Evolutionary conservation across 768 basidiomycete genomes (phyloP), one percentile per base, ranked within the genome.

Genomic region (Psilocybe sp.): DNA sequence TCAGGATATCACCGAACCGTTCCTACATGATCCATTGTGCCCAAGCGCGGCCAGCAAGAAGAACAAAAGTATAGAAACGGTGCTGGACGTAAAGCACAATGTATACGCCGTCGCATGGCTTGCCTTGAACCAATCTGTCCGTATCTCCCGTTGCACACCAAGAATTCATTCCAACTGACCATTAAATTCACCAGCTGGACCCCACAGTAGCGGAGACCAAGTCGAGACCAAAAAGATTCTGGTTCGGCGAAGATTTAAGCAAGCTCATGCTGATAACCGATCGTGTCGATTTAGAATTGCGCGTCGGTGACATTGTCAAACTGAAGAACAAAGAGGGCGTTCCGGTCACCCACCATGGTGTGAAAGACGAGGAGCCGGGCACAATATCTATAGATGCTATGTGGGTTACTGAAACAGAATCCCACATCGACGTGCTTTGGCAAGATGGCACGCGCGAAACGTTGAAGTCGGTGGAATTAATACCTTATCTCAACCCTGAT

Each of bases 401-500:
- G 51, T 72, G 79, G 20, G 87, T 96, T 15, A 77, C 73, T 38
- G 82, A 89, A 68, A 89, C 87, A 3, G 71, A 76, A 47, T 88
- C 92, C n/a, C 71, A 66, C 8, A 72, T 89, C 19, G 77, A 80
- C 20, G 72, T 98, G 31, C 64, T 95, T 10, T 98, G 95, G 95
- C 94, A 97, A 71, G 85, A 92, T 63, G 93, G 92, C 18, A 76
- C 72, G 15, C 71, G 65, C 43, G 88, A 92, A 67, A 76, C 71
- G 2, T 47, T 87, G 35, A 75, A 69, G 40, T 78, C 90, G 18
- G 79, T 74, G 9, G 76, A 83, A 16, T 69, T 95, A 15, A 82
- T 94, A 38, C 92, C 92, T 3, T 88, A 95, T 62, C 64, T 87
- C 45, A 91, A 91, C 52, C 81, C 92, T 9, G 94, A 96, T 64